Evolutionary conservation across 108 stramenopile species (phyloP).

Genomic region (Stephanodiscus triporus): DNA sequence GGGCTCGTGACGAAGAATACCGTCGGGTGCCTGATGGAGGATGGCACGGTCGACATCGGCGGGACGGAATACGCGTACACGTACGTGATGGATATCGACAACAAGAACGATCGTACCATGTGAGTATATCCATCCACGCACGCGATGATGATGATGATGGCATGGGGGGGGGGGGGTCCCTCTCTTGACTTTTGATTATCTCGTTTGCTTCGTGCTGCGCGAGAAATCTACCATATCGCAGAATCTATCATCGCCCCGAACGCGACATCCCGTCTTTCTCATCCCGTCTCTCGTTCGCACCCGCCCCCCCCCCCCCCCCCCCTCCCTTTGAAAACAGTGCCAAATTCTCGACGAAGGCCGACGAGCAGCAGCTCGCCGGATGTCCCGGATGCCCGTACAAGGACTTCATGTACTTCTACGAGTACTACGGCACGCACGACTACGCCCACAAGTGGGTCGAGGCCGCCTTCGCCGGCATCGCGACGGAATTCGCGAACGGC

Average conservation of each 20-base stretch:
- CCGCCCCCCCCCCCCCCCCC: not conserved
- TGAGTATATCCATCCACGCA: too few species aligned
- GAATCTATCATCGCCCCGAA: too few species aligned
- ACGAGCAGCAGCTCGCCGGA: slow-evolving; percentile 47
- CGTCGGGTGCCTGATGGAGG: slow-evolving; percentile 18
- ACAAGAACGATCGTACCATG: slow-evolving; percentile 68
- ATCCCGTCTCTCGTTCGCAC: not conserved
- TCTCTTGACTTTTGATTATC: too few species aligned
- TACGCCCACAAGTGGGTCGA: slow-evolving; percentile 79
- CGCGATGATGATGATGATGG: too few species aligned
- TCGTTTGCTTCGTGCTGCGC: too few species aligned
- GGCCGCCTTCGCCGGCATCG: slow-evolving; percentile 59
- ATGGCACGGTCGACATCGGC: slow-evolving; percentile 29
- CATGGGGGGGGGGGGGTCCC: too few species aligned
- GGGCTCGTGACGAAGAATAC: slow-evolving; percentile 37
- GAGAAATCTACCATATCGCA: too few species aligned
- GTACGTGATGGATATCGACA: slow-evolving; percentile 51
- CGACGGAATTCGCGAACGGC: slow-evolving; percentile 62
- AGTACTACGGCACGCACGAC: slow-evolving; percentile 61
- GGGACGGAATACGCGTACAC: slow-evolving; percentile 42
- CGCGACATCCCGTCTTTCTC: too few species aligned
- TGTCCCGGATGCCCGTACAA: slow-evolving; percentile 54
- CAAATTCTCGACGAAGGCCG: slow-evolving; percentile 55
- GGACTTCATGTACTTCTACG: slow-evolving; percentile 58
- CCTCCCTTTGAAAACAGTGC: not conserved